Percentiles rank a stretch among this genome's conserved stretches.
Evolutionary conservation across 441 rosid species (phyloP).

Genomic region (Arabidopsis lyrata): DNA sequence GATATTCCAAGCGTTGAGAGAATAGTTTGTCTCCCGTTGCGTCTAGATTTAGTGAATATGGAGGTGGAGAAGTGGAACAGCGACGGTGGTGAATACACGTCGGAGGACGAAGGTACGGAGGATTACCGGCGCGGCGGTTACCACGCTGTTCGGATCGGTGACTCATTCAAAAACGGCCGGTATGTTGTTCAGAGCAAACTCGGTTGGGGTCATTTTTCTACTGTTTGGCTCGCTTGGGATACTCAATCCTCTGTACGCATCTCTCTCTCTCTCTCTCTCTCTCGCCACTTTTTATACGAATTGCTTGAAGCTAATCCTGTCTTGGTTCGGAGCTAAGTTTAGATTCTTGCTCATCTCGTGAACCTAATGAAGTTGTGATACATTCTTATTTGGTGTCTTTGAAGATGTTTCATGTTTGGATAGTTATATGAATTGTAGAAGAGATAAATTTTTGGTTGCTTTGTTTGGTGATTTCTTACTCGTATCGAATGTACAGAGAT

Average conservation of each 20-base stretch:
- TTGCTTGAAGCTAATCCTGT: slow-evolving; percentile 9
- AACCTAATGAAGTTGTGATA: no score
- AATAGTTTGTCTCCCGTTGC: not conserved
- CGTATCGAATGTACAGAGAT: slow-evolving; percentile 48
- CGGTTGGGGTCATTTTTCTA: slow-evolving; percentile 86
- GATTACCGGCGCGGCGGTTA: slow-evolving; percentile 77
- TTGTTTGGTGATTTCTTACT: slow-evolving; percentile 11
- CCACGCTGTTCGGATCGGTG: slow-evolving; percentile 70
- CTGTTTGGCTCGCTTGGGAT: slow-evolving; percentile 85
- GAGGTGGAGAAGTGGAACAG: slow-evolving; percentile 42
- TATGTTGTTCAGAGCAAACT: slow-evolving; percentile 75
- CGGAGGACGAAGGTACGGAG: slow-evolving; percentile 81
- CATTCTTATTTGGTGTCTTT: no score
- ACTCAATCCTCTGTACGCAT: slow-evolving; percentile 58
- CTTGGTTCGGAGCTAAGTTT: no score
- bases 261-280: slow-evolving; percentile 7
- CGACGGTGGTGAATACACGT: slow-evolving; percentile 61
- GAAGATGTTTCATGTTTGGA: no score
- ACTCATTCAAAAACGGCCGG: slow-evolving; percentile 63
- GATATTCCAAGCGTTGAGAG: slow-evolving; percentile 5
- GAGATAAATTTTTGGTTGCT: slow-evolving; percentile 41
- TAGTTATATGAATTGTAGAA: no score
- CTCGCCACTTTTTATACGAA: not conserved
- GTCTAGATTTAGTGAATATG: slow-evolving; percentile 28
- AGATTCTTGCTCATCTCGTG: no score